Base-by-base conservation (phyloP, 768 basidiomycete species). In the Sistotremastrum niveocremeum region DNA sequence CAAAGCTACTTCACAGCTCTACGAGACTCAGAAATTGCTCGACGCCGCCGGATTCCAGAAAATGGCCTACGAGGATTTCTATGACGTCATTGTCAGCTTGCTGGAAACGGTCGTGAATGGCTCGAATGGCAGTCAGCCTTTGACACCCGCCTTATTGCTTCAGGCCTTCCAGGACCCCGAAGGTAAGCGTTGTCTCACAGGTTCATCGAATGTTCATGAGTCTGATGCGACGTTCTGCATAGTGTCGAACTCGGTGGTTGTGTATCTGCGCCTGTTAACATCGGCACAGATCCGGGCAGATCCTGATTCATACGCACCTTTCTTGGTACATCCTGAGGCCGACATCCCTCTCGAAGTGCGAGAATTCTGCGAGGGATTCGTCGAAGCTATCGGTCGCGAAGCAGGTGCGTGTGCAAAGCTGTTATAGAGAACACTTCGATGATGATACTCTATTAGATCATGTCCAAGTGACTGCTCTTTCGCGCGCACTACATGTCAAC, bases 251-350 rank as follows among this genome's bases (percentile, higher is more conserved):
- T 75, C 77, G 28, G 76, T 88, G 57, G 81, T 87, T 20, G 73
- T 81, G 50, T 89, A 80, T 59, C 70, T 97, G 52, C 76, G 93
- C 39, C 68, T 93, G 46, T 62, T 91, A 12, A 84, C 93, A 52
- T 84, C 87, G 0, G 81, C 88, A 2, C 77, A 87, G 61, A 83
- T 94, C 49, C 80, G 81, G 20, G 57, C 70, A 4, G 69, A 84
- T 52, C 65, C 73, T 6, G 70, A 75, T 3, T 64, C 66, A 39
- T 90, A 79, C 57, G 67, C 70, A 10, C 74, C 72, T 12, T 93
- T 91, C 67, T 69, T 94, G 5, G 73, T 81, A 51, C 74, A 87
- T 45, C 84, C 84, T 2, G 83, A 89, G 31, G 74, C 76, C 0
- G 75, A 71, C 30, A 71, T 73, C 29, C 67, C 64, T 7, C 71